A percentile compares a stretch with the other conserved stretches of the same genome.
Conservation (phyloP, 495 filamentous ascomycete species). For the Parathielavia appendiculata region DNA sequence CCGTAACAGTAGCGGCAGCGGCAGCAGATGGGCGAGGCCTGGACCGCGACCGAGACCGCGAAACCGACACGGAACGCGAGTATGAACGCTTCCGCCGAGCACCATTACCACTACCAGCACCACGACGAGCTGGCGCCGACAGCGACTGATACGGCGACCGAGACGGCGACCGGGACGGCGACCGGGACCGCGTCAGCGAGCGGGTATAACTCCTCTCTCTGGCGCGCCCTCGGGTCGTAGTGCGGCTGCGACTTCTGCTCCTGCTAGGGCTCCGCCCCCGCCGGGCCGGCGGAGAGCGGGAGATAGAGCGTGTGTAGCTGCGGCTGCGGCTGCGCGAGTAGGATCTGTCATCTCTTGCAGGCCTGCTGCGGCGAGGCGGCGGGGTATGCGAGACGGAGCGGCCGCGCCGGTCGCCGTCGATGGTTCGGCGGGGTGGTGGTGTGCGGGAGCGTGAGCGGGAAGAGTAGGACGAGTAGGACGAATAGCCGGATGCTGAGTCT, state of each 20-base stretch:
- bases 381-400: constrained; percentile 40
- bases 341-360: constrained; percentile 27
- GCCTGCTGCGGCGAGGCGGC: constrained; percentile 20
- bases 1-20: neutral
- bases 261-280: constrained; percentile 22
- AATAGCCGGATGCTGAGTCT: constrained; percentile 61
- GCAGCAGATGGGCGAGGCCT: neutral
- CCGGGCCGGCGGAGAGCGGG: constrained; percentile 32
- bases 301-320: constrained; percentile 37
- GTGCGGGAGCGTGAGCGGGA: constrained; percentile 44
- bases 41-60: constrained; percentile 3
- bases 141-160: constrained; percentile 21
- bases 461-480: constrained; percentile 57
- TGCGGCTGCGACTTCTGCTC: constrained; percentile 18
- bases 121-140: constrained; percentile 1
- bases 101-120: neutral
- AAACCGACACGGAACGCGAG: constrained; percentile 21
- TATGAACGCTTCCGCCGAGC: constrained; percentile 17
- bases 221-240: neutral
- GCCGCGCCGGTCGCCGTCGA: constrained; percentile 24
- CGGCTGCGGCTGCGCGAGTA: constrained; percentile 33
- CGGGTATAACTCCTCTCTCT: constrained; percentile 15
- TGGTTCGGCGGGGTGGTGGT: constrained; percentile 26
- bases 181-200: constrained; percentile 1
- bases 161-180: constrained; percentile 21